Base-by-base conservation (phyloP, 768 basidiomycete genomes). In the Sistotremastrum suecicum region DNA sequence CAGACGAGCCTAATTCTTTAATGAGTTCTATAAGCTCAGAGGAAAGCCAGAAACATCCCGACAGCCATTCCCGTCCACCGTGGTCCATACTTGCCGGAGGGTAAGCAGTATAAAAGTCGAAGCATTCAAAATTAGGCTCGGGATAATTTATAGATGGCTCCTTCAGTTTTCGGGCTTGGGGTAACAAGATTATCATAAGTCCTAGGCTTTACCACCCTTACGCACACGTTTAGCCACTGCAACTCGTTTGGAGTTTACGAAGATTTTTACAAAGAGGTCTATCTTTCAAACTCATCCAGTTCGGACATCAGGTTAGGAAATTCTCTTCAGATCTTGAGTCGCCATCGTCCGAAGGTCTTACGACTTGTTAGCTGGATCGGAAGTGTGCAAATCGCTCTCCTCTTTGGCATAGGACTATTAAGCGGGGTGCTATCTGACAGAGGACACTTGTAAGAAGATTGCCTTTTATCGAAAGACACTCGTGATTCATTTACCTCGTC, bases 391-490 rank as follows among this genome's bases (percentile, higher is more conserved):
- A 56, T 74, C 7, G 66, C 70, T 44, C 56, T 76, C 11, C 58
- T 69, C 20, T 57, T 75, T 34, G 61, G 66, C 2, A 60, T 62
- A 36, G 72, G 73, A 1, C 56, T 73, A 30, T 43, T 70, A 39
- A 62, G 66, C 3, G 76, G 76, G 9, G 63, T 68, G 41, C 56
- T 67, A 5, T 74, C 72, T 51, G 76, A 77, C 42, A 63, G 63
- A 20, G 75, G 76, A 42, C 70, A 73, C 55, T 74, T 73, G 70
- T 69, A 52, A 53, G 66, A 50, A 10, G 37, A 32, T 8, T 39
- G 28, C 31, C 20, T 50, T 20, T 11, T 34, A 35, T 33, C 33
- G 30, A 20, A 20, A 37, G 39, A 20, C 35, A 34, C 34, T n/a
- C 35, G 7, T 44, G 33, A 28, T 33, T 35, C 9, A 46, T 20